Conservation (phyloP, 805 yeast genomes). For the Ogataea nitratoaversa region DNA sequence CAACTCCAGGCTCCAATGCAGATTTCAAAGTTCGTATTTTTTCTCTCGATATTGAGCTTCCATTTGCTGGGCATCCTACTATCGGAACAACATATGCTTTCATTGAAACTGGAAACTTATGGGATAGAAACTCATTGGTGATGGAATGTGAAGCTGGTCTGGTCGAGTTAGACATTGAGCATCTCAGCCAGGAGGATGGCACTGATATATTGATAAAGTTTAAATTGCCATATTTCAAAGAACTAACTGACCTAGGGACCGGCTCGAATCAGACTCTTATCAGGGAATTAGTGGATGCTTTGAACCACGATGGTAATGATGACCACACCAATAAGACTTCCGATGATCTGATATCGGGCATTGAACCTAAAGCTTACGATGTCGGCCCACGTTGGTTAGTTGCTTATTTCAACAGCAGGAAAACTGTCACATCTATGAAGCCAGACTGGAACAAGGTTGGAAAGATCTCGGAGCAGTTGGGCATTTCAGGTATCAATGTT, state of each 20-base stretch:
- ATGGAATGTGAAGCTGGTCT: slow-evolving; percentile 44
- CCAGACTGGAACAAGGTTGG: slow-evolving; percentile 30
- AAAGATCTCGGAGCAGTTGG: slow-evolving; percentile 14
- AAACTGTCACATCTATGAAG: slow-evolving; percentile 29
- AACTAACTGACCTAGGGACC: background rate
- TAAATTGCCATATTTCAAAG: background rate
- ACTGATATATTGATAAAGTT: background rate
- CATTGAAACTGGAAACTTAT: slow-evolving; percentile 24
- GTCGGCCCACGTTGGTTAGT: slow-evolving; percentile 48
- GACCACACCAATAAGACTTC: background rate
- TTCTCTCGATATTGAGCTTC: slow-evolving; percentile 43
- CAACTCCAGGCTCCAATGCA: slow-evolving; percentile 34
- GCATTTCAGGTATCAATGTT: slow-evolving; percentile 34
- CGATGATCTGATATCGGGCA: slow-evolving; percentile 4
- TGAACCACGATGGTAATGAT: background rate
- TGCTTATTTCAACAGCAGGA: slow-evolving; percentile 28
- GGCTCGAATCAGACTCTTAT: background rate
- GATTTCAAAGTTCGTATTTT: slow-evolving; percentile 50
- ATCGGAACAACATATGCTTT: slow-evolving; percentile 47
- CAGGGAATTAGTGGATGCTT: background rate
- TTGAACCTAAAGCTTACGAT: slow-evolving; percentile 29
- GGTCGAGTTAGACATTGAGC: slow-evolving; percentile 26
- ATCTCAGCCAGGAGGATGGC: background rate
- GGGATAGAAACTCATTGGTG: slow-evolving; percentile 29
- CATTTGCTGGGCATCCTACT: slow-evolving; percentile 66